Evolutionary conservation across 2,329 filamentous ascomycete genomes (phyloP), one percentile per base, ranked within the genome.

Genomic region (Bipolaris bicolor): DNA sequence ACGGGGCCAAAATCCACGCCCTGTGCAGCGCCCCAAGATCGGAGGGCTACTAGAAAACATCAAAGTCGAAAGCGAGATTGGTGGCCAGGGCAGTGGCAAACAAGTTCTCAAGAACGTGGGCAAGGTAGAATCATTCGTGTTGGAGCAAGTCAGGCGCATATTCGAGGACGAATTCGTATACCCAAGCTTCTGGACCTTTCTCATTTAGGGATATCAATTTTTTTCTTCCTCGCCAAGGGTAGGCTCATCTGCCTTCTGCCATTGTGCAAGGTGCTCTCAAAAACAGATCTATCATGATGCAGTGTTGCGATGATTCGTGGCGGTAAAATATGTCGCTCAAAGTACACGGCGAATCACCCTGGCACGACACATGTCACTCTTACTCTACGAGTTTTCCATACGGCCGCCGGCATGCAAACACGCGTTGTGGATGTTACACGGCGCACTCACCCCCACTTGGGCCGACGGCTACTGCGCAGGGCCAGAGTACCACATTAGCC

Each of bases 81-180:
- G 95, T 6, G 89, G 95, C 75, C 88, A 92, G 64, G 92, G 96
- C 70, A 89, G 90, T 58, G 91, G 92, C 24, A 97, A 95, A 79
- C 94, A 97, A 79, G 95, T 94, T 45, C 80, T 99, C 58, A 98
- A 97, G 83, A 99, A 99, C 75, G 94, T 99, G 48, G 94, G 95
- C 57, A 99, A 99, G 82, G 95, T 99, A 56, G 95, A 99, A 80
- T 90, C 92, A 69, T 99, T 99, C 76, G 92, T 99, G 55, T 83
- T 99, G 58, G 94, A 98, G 76, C 94, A 98, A 78, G 95, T 99
- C 61, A 88, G 94, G 73, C 86, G 92, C 71, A 98, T 99, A 68
- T 98, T 99, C 71, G 95, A 99, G 78, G 95, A 98, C 74, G 95
- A 99, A 76, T 95, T 98, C 79, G 93, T 98, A 61, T 98, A 96